Percentiles rank a stretch among this genome's conserved stretches.
These are phyloP conservation scores for Syzygium oleosum DNA, from an alignment of 345 rosid genomes.

Conservation along the genomic window DNA sequence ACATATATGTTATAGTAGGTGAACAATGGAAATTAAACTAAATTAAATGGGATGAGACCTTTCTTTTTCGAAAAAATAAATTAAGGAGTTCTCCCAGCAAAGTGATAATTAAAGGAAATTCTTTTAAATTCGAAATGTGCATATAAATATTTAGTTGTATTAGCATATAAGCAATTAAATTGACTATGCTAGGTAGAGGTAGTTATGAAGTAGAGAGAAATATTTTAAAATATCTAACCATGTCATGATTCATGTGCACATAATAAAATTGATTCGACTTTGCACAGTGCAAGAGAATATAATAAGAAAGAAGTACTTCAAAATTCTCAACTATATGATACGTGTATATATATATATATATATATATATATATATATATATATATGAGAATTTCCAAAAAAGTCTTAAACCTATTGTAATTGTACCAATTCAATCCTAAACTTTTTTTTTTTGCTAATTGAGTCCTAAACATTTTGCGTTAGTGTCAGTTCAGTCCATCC, in stretches of 20 bases:
- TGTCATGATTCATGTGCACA: background rate
- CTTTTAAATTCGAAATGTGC: background rate
- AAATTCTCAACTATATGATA: background rate
- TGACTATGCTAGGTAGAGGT: background rate
- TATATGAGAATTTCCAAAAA: too few relatives aligned
- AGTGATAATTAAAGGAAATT: background rate
- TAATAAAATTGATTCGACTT: background rate
- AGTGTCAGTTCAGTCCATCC: too few relatives aligned
- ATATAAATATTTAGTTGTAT: background rate
- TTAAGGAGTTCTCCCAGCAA: background rate
- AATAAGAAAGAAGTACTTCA: background rate
- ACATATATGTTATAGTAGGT: background rate
- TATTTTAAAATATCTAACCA: background rate
- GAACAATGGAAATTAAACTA: background rate
- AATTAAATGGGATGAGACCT: background rate
- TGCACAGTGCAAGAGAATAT: background rate
- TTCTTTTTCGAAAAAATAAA: background rate
- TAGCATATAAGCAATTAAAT: background rate
- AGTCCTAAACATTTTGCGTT: too few relatives aligned
- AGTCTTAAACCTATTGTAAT: too few relatives aligned
- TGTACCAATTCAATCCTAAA: too few relatives aligned
- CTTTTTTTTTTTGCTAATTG: too few relatives aligned
- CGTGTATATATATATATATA: too few relatives aligned
- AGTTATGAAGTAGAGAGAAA: background rate
- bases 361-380: too few relatives aligned